These are phyloP conservation scores for Clitopilus hobsonii DNA, from an alignment of 768 basidiomycete species.

Conservation along the genomic window DNA sequence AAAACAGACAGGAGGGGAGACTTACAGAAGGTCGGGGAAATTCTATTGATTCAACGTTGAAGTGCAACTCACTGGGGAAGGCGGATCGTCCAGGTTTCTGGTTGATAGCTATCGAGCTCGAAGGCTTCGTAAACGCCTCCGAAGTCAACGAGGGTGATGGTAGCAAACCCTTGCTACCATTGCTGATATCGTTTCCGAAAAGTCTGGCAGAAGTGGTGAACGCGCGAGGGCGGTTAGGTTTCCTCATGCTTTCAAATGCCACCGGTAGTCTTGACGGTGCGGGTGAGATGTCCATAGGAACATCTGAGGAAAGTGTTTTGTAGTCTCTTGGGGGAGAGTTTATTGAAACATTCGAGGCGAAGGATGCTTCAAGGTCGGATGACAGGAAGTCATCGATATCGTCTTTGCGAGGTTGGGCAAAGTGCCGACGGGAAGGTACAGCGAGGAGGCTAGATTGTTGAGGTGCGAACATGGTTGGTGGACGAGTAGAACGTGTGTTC, in stretches of 20 bases:
- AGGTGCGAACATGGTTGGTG: slow-evolving; percentile 14
- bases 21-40: slow-evolving; percentile 22
- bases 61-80: slow-evolving; percentile 60
- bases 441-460: slow-evolving; percentile 43
- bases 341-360: slow-evolving; percentile 78
- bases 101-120: slow-evolving; percentile 32
- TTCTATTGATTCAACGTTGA: slow-evolving; percentile 20
- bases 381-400: slow-evolving; percentile 65
- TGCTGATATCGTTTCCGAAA: slow-evolving; percentile 75
- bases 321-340: slow-evolving; percentile 60
- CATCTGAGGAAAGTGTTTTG: slow-evolving; percentile 42
- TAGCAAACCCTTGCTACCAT: slow-evolving; percentile 32
- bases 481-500: slow-evolving; percentile 48
- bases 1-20: slow-evolving; percentile 4
- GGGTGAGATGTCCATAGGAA: slow-evolving; percentile 84
- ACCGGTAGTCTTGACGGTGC: slow-evolving; percentile 33
- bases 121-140: neutral
- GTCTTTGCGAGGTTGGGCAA: slow-evolving; percentile 35
- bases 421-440: slow-evolving; percentile 39
- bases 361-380: slow-evolving; percentile 78
- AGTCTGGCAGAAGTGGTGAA: slow-evolving; percentile 61
- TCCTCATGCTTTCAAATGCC: slow-evolving; percentile 15
- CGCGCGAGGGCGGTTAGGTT: slow-evolving; percentile 51
- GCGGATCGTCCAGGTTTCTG: slow-evolving; percentile 61
- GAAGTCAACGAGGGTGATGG: slow-evolving; percentile 14